phyloP scores from a whole-genome alignment of 164 flowering plant species.

The Litsea cubeba region DNA sequence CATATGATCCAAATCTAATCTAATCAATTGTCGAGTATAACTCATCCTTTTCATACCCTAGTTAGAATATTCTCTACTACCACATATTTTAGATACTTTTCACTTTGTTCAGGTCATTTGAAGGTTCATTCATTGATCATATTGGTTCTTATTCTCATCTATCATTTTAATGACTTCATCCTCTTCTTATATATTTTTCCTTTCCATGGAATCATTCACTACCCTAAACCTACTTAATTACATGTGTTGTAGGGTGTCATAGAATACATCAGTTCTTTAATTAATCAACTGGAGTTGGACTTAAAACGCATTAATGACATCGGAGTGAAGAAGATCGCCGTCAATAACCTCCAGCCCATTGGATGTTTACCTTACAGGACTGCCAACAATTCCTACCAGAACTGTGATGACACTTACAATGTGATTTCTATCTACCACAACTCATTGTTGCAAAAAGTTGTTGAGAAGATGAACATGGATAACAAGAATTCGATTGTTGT shows the following conservation, averaged over 20 bases:
- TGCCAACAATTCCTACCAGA: slow-evolving; percentile 14
- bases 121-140: no score
- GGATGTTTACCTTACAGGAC: slow-evolving; percentile 70
- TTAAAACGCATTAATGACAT: slow-evolving; percentile 35
- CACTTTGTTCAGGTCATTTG: no score
- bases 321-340: slow-evolving; percentile 51
- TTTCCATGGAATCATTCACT: no score
- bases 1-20: no score
- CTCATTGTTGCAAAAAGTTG: slow-evolving; percentile 41
- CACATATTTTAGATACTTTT: no score
- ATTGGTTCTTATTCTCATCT: no score
- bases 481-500: slow-evolving; percentile 26
- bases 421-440: slow-evolving; percentile 45
- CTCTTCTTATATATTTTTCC: no score
- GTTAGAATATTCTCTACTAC: not conserved
- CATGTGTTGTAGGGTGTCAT: slow-evolving; percentile 31
- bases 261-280: slow-evolving; percentile 41
- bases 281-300: slow-evolving; percentile 45
- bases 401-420: slow-evolving; percentile 45
- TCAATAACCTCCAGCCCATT: slow-evolving; percentile 45
- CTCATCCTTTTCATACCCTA: not conserved
- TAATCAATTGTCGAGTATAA: no score
- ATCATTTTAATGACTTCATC: no score
- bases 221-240: no score
- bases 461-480: slow-evolving; percentile 40